Evolutionary conservation across 371 early-diverging fungal genomes (phyloP).

Genomic region (Thermomucor indicae-seudaticae): DNA sequence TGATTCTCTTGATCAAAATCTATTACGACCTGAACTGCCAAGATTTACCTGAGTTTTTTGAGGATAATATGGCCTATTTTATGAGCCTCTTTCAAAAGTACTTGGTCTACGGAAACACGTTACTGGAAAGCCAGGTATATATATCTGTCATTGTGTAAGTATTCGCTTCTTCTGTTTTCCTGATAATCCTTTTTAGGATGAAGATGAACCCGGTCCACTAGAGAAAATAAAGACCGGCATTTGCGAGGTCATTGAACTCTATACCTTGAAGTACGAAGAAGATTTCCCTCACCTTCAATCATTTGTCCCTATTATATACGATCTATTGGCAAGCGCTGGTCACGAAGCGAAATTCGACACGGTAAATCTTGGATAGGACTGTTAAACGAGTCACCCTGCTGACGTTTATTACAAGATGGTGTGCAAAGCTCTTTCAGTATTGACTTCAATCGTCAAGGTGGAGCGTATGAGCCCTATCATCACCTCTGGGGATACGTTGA

Average conservation of each 20-base stretch:
- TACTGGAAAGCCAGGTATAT: conserved; percentile 62
- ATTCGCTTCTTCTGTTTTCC: too few species aligned
- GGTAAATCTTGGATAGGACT: conserved; percentile 35
- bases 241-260: conserved; percentile 87
- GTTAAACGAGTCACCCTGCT: not conserved
- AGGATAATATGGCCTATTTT: conserved; percentile 79
- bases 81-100: conserved; percentile 84
- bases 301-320: conserved; percentile 87
- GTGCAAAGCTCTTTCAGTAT: conserved; percentile 82
- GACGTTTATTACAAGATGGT: conserved; percentile 60
- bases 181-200: conserved; percentile 46
- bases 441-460: conserved; percentile 84
- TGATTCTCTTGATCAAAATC: conserved; percentile 80
- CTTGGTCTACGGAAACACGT: conserved; percentile 72
- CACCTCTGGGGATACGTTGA: conserved; percentile 61
- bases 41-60: conserved; percentile 95
- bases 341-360: conserved; percentile 75
- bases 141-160: too few species aligned
- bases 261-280: conserved; percentile 87
- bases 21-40: conserved; percentile 91
- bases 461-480: conserved; percentile 71
- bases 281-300: conserved; percentile 72
- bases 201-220: conserved; percentile 80
- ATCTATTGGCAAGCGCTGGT: conserved; percentile 70
- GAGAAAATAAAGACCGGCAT: conserved; percentile 88